Evolutionary conservation across 1,284 basidiomycete species (phyloP).

Genomic region (Microbotryum scabiosae): DNA sequence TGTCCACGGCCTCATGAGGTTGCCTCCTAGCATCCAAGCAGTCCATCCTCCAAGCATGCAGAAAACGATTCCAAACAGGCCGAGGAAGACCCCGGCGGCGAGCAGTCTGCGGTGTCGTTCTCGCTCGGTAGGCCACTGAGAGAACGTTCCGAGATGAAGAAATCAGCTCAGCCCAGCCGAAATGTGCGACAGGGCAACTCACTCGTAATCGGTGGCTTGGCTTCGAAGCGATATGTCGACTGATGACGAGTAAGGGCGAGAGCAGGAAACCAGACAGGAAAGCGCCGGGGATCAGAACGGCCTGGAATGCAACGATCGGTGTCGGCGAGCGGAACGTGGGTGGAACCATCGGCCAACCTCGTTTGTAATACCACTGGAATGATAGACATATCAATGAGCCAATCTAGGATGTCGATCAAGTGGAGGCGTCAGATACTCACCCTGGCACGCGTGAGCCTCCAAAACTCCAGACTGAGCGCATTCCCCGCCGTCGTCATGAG

Average conservation of each 20-base stretch:
- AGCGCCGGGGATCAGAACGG: constrained; percentile 86
- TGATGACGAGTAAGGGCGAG: constrained; percentile 87
- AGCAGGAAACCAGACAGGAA: constrained; percentile 85
- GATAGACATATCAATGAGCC: constrained; percentile 32
- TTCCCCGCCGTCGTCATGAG: constrained; percentile 82
- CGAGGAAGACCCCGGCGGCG: constrained; percentile 76
- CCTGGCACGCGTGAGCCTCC: constrained; percentile 28
- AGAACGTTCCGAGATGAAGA: neutral
- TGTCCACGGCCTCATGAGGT: constrained; percentile 57
- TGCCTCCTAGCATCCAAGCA: constrained; percentile 73
- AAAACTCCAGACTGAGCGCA: constrained; percentile 67
- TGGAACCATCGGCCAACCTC: constrained; percentile 24
- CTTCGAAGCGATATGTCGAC: constrained; percentile 81
- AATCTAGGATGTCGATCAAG: neutral
- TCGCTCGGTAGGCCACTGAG: constrained; percentile 78
- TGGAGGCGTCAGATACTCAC: constrained; percentile 10
- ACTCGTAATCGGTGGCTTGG: constrained; percentile 68
- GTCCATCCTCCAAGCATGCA: constrained; percentile 90
- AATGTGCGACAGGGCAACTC: neutral
- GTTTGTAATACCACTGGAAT: constrained; percentile 74
- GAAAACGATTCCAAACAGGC: constrained; percentile 65
- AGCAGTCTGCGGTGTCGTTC: constrained; percentile 72
- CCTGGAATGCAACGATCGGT: constrained; percentile 82
- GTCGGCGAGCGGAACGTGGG: constrained; percentile 81
- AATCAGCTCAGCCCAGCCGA: neutral